Base-by-base conservation (phyloP, 257 asterid species). In the Coffea canephora region DNA sequence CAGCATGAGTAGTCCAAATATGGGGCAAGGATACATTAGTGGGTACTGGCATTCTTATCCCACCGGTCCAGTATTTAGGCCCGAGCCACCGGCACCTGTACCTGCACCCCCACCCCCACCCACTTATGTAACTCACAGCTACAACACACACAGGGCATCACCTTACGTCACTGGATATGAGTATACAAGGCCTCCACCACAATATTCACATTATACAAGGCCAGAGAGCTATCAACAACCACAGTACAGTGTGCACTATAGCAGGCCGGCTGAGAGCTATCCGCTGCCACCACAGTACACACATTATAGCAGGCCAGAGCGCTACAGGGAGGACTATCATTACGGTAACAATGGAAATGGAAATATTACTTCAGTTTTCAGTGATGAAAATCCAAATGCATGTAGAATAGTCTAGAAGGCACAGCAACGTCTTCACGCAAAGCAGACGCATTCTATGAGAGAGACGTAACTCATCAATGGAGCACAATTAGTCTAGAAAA, bases 351-450 rank as follows among this genome's bases (percentile, higher is more conserved):
- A 79, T 39, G 84, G 89, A 75, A 85, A 84, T 74, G 94, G 88
- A 55, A 87, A 86, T 82, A 87, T 91, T 71, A 82, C 92, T 27
- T 88, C 97, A 13, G 86, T 91, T 78, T 94, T 94, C 84, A 93
- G 98, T 31, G 98, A 94, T 83, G 98, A 94, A 85, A 93, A 92
- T 87, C 97, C 98, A 80, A 93, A 92, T 85, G 89, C 96, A 73
- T 94, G 98, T 84, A 84, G 78, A 82, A 94, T 94, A 79, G 87
- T 87, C 62, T 94, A 81, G 83, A 73, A 82, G 75, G 78, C 0
- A 27, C 23, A 78, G 39, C 77, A 57, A 82, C 72, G 64, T 67
- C 70, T 46, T 48, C 70, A 39, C 69, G 74, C 74, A 57, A 21
- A 19, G 64, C n/a, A 57, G 74, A 15, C 69, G 69, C 65, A 73